A percentile compares a stretch with the other conserved stretches of the same genome.
Evolutionary conservation across 306 rosid genomes (phyloP).

Genomic region (Quercus cerris): DNA sequence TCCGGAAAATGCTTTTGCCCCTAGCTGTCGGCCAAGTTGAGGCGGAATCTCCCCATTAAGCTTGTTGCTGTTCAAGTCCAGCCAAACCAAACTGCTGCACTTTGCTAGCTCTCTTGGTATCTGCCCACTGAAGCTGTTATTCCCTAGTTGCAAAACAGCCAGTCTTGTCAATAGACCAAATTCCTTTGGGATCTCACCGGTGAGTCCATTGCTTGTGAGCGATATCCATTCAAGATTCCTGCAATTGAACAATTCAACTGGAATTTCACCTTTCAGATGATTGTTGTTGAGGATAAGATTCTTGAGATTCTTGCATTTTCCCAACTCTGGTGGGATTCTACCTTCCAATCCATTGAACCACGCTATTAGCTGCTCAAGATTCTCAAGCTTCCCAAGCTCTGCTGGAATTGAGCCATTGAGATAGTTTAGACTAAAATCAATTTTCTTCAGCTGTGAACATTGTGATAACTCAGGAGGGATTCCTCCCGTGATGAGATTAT

Average conservation of each 20-base stretch:
- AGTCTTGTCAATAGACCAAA: constrained; percentile 78
- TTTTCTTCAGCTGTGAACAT: constrained; percentile 74
- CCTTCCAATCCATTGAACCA: constrained; percentile 95
- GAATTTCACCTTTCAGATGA: constrained; percentile 65
- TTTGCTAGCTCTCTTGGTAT: constrained; percentile 81
- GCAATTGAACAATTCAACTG: constrained; percentile 72
- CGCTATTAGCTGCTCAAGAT: constrained; percentile 84
- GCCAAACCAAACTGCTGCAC: constrained; percentile 93
- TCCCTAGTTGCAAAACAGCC: constrained; percentile 93
- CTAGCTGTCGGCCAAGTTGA: constrained; percentile 85
- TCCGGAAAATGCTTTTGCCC: constrained; percentile 76
- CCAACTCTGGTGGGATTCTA: constrained; percentile 78
- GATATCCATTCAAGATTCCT: constrained; percentile 94
- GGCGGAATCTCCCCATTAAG: constrained; percentile 96
- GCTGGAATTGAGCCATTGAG: constrained; percentile 84
- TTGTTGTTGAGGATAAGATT: constrained; percentile 89
- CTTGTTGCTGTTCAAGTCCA: constrained; percentile 96
- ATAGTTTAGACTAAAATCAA: constrained; percentile 85
- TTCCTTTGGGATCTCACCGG: constrained; percentile 67
- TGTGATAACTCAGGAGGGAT: constrained; percentile 70
- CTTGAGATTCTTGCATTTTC: constrained; percentile 77
- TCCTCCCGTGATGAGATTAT: constrained; percentile 67
- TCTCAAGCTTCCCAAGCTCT: constrained; percentile 81
- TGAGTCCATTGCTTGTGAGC: constrained; percentile 74
- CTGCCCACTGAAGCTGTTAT: constrained; percentile 78